Base-by-base conservation (phyloP, 73 alveolate genomes). In the Stentor coeruleus region DNA sequence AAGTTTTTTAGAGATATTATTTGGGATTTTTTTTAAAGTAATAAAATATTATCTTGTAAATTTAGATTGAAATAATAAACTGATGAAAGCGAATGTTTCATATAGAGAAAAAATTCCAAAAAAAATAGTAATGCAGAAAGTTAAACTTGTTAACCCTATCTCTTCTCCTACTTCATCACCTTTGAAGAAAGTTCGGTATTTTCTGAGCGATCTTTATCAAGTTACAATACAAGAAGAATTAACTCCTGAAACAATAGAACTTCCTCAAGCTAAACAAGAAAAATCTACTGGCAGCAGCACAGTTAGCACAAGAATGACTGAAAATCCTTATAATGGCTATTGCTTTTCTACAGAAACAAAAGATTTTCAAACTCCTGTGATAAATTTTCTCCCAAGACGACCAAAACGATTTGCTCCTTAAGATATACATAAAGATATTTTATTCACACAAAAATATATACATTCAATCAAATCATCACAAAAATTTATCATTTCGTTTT, bases 11-110 rank as follows among this genome's bases (percentile, higher is more conserved):
- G 59, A 3, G 90, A 58, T 3, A 4, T 85, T 26, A 30, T 38
- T 38, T 85, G 90, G 90, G 39, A 37, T 6, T 6, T 49, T 49
- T 49, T n/a, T n/a, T n/a, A n/a, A n/a, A n/a, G n/a, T n/a, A n/a
- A n/a, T n/a, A n/a, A n/a, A n/a, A n/a, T n/a, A n/a, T n/a, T n/a
- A n/a, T n/a, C n/a, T n/a, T n/a, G n/a, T n/a, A n/a, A n/a, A n/a
- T n/a, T n/a, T n/a, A n/a, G n/a, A n/a, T n/a, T n/a, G n/a, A n/a
- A n/a, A n/a, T n/a, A n/a, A n/a, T n/a, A n/a, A n/a, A n/a, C n/a
- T n/a, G n/a, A n/a, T n/a, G n/a, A n/a, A n/a, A n/a, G n/a, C n/a
- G n/a, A n/a, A n/a, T n/a, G n/a, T n/a, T n/a, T n/a, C n/a, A n/a
- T n/a, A n/a, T n/a, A n/a, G n/a, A n/a, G n/a, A n/a, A n/a, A n/a